Conservation (phyloP, 495 filamentous ascomycete species). For the Thermothielavioides terrestris region DNA sequence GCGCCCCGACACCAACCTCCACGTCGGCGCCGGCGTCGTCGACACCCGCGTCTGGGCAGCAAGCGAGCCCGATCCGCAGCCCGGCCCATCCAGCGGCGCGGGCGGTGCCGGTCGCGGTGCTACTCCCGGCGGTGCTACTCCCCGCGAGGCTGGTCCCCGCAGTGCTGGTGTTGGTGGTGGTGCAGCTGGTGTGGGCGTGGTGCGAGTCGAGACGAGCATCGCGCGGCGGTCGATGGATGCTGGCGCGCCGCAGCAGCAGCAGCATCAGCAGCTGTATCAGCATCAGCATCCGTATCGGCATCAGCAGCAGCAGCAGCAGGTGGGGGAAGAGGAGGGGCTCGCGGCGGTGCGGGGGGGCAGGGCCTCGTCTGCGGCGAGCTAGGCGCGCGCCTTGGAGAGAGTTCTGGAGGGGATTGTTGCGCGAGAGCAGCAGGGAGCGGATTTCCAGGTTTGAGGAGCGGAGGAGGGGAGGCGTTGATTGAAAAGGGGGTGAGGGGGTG, state of each 20-base stretch:
- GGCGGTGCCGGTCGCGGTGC: no score
- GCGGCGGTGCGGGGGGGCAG: neutral
- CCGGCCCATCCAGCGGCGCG: no score
- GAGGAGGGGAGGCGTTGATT: neutral
- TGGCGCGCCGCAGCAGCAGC: neutral
- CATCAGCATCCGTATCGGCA: no score
- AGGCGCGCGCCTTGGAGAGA: slow-evolving; percentile 5
- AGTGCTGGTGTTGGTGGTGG: neutral
- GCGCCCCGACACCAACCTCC: neutral
- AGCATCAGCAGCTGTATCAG: no score
- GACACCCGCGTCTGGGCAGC: slow-evolving; percentile 5
- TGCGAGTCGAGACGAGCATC: slow-evolving; percentile 10
- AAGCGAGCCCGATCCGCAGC: no score
- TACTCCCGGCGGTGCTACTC: no score
- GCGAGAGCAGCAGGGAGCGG: neutral
- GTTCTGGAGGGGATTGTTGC: slow-evolving; percentile 2
- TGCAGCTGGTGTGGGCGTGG: neutral
- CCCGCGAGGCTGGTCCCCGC: no score
- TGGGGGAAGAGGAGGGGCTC: neutral
- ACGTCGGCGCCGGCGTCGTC: slow-evolving; percentile 1
- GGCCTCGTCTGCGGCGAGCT: slow-evolving; percentile 1
- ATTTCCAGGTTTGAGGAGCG: neutral
- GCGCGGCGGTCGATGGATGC: neutral
- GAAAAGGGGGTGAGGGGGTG: neutral
- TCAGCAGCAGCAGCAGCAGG: no score